These are phyloP conservation scores for Daphne laureola DNA, from an alignment of 441 rosid genomes.

Conservation along the genomic window DNA sequence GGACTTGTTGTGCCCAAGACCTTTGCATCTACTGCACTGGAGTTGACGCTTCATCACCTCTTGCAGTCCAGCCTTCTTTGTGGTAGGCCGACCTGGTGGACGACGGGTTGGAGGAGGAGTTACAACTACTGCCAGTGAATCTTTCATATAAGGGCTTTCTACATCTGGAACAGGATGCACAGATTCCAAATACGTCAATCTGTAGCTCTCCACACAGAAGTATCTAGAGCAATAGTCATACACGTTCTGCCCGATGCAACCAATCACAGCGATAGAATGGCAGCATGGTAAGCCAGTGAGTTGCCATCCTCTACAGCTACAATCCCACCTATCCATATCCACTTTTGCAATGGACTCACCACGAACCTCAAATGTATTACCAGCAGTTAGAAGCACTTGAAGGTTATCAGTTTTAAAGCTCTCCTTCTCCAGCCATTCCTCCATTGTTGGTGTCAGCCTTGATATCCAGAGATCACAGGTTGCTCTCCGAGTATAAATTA, in stretches of 20 bases:
- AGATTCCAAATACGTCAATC: slow-evolving; percentile 58
- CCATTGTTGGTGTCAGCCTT: slow-evolving; percentile 68
- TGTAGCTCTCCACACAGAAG: slow-evolving; percentile 58
- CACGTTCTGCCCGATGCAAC: slow-evolving; percentile 41
- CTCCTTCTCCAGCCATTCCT: slow-evolving; percentile 67
- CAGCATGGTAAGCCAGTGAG: slow-evolving; percentile 78
- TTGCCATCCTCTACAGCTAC: slow-evolving; percentile 86
- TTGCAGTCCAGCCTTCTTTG: slow-evolving; percentile 49
- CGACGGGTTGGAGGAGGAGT: slow-evolving; percentile 85
- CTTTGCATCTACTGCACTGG: slow-evolving; percentile 95
- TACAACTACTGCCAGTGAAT: slow-evolving; percentile 43
- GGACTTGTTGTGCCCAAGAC: slow-evolving; percentile 87
- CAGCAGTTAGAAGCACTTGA: slow-evolving; percentile 46
- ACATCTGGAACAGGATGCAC: slow-evolving; percentile 50
- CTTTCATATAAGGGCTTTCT: slow-evolving; percentile 35
- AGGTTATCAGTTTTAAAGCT: slow-evolving; percentile 34
- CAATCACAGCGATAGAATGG: slow-evolving; percentile 64
- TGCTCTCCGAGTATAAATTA: slow-evolving; percentile 36
- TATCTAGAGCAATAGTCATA: slow-evolving; percentile 77
- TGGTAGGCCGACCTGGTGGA: slow-evolving; percentile 82
- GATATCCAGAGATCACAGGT: slow-evolving; percentile 50
- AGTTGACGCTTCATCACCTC: slow-evolving; percentile 75
- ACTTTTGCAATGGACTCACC: slow-evolving; percentile 67
- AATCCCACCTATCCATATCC: slow-evolving; percentile 65
- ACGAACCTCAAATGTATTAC: slow-evolving; percentile 68